Conservation (phyloP, 208 protist genomes). For the Phytomonas serpens region DNA sequence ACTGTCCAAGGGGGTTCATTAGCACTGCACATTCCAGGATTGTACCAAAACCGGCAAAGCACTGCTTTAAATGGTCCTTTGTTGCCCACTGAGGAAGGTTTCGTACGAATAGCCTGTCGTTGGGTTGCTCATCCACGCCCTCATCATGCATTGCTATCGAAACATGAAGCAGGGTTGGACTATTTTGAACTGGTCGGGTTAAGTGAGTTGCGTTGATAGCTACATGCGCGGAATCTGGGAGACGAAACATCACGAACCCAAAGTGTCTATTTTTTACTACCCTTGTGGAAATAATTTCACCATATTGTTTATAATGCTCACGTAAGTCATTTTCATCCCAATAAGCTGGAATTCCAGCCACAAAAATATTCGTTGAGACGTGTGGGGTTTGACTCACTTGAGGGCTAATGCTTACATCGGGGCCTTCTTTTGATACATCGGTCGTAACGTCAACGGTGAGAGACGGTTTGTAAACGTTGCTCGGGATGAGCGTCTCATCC, state of each 20-base stretch:
- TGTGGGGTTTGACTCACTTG: slow-evolving; percentile 50
- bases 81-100: slow-evolving; percentile 82
- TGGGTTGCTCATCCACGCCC: slow-evolving; percentile 80
- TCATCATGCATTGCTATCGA: slow-evolving; percentile 89
- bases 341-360: slow-evolving; percentile 66
- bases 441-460: slow-evolving; percentile 56
- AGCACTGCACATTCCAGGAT: slow-evolving; percentile 69
- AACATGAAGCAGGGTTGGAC: slow-evolving; percentile 61
- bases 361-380: slow-evolving; percentile 87
- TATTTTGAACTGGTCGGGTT: slow-evolving; percentile 43
- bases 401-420: slow-evolving; percentile 20
- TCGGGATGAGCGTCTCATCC: slow-evolving; percentile 8
- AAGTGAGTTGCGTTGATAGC: slow-evolving; percentile 83
- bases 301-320: slow-evolving; percentile 65
- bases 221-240: slow-evolving; percentile 63
- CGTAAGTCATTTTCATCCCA: slow-evolving; percentile 71
- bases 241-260: slow-evolving; percentile 88
- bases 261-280: slow-evolving; percentile 76
- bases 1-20: slow-evolving; percentile 86
- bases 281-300: slow-evolving; percentile 80
- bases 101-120: slow-evolving; percentile 82
- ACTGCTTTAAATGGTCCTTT: slow-evolving; percentile 70
- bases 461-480: slow-evolving; percentile 49
- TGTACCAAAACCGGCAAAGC: slow-evolving; percentile 53
- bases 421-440: slow-evolving; percentile 19